phyloP scores from a whole-genome alignment of 257 asterid species.

The Solanum microdontum region DNA sequence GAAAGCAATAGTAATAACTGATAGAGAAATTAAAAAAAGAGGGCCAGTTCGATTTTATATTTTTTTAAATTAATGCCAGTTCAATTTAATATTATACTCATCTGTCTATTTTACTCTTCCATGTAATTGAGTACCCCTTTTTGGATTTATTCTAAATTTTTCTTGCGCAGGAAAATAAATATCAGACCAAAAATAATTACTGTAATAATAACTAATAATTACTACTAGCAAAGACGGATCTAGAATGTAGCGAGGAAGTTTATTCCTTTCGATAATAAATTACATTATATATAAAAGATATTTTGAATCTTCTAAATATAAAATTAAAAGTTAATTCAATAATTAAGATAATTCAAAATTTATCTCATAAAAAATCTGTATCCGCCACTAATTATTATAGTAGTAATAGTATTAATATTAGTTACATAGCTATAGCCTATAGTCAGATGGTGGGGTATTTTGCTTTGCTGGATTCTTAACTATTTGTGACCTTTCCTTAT shows the following conservation, averaged over 20 bases:
- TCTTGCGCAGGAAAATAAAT: background rate
- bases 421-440: background rate
- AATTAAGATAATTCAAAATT: too few relatives aligned
- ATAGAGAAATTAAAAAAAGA: background rate
- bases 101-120: background rate
- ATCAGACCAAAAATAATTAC: background rate
- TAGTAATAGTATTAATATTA: background rate
- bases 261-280: too few relatives aligned
- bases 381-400: too few relatives aligned
- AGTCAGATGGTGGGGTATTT: background rate
- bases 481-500: background rate
- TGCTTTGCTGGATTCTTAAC: conserved; percentile 1
- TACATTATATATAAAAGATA: too few relatives aligned
- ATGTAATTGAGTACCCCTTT: conserved; percentile 3
- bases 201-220: background rate
- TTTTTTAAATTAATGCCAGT: background rate
- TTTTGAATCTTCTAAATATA: too few relatives aligned
- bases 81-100: background rate
- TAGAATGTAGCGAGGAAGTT: background rate
- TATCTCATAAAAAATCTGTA: background rate
- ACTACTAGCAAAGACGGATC: background rate
- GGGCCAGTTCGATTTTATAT: background rate
- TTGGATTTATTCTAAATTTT: conserved; percentile 4
- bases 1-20: background rate
- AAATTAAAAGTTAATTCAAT: too few relatives aligned